Evolutionary conservation across 495 filamentous ascomycete species (phyloP).

Genomic region (Penicillium ochrochloron): DNA sequence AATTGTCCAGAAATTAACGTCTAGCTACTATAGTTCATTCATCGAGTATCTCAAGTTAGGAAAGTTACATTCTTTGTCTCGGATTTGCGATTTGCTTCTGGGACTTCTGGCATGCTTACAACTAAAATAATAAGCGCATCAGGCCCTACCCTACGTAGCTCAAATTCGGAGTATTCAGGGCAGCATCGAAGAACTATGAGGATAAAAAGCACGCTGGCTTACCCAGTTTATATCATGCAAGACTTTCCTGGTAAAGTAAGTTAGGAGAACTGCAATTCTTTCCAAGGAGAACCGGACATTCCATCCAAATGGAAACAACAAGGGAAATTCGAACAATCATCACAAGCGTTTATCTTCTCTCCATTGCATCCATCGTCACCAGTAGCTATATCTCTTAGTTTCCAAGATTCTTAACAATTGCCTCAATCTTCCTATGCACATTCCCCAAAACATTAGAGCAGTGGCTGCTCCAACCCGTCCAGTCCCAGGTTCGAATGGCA

Average conservation of each 20-base stretch:
- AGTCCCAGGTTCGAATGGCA: neutral
- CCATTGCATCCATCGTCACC: neutral
- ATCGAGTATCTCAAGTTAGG: neutral
- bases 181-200: neutral
- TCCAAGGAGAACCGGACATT: neutral
- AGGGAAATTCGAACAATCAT: neutral
- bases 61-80: no score
- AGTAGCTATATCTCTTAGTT: neutral
- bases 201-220: no score
- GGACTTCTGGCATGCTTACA: no score
- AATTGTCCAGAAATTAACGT: neutral
- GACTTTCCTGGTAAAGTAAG: neutral
- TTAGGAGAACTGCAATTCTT: neutral
- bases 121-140: neutral
- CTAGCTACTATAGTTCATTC: neutral
- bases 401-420: neutral
- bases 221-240: neutral
- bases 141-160: neutral
- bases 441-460: neutral
- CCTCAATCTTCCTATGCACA: neutral
- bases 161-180: neutral
- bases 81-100: no score
- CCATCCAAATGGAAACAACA: neutral
- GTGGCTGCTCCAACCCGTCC: neutral
- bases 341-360: neutral